Conservation (phyloP, 2,329 filamentous ascomycete species). For the Cercospora sojina region DNA sequence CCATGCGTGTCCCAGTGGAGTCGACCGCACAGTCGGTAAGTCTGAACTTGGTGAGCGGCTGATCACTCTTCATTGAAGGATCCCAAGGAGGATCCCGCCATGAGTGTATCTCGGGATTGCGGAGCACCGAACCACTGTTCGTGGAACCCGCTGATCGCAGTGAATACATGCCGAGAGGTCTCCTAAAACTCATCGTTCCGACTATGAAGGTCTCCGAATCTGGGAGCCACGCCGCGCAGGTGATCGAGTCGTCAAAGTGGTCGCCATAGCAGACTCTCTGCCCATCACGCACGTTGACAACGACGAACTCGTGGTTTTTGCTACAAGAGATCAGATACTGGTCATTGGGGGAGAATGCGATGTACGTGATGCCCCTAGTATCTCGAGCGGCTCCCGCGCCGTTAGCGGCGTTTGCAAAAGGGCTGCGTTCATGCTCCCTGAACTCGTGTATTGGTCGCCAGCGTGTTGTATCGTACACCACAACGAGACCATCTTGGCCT, state of each 20-base stretch:
- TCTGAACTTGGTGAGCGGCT: conserved; percentile 61
- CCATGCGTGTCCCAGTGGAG: conserved; percentile 73
- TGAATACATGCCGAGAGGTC: conserved; percentile 61
- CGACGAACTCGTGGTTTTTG: conserved; percentile 38
- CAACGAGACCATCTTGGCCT: conserved; percentile 69
- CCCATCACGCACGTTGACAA: conserved; percentile 47
- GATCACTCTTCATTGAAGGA: conserved; percentile 53
- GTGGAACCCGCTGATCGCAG: conserved; percentile 20
- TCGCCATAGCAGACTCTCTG: conserved; percentile 62
- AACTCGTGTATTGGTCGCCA: conserved; percentile 62
- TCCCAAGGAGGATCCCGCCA: conserved; percentile 50
- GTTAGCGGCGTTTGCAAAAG: conserved; percentile 16
- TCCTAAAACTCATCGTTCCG: conserved; percentile 67
- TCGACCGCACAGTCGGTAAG: conserved; percentile 85
- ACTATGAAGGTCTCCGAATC: conserved; percentile 77
- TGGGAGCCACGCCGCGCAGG: conserved; percentile 82
- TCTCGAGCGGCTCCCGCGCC: conserved; percentile 19
- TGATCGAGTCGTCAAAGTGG: conserved; percentile 79
- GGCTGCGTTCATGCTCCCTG: conserved; percentile 34
- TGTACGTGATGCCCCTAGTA: conserved; percentile 65
- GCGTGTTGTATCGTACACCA: conserved; percentile 76
- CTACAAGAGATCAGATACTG: conserved; percentile 79
- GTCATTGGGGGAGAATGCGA: conserved; percentile 92
- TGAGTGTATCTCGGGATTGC: conserved; percentile 35
- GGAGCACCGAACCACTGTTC: conserved; percentile 21